Conservation (phyloP, 2,329 filamentous ascomycete genomes). For the Claviceps spartinae region DNA sequence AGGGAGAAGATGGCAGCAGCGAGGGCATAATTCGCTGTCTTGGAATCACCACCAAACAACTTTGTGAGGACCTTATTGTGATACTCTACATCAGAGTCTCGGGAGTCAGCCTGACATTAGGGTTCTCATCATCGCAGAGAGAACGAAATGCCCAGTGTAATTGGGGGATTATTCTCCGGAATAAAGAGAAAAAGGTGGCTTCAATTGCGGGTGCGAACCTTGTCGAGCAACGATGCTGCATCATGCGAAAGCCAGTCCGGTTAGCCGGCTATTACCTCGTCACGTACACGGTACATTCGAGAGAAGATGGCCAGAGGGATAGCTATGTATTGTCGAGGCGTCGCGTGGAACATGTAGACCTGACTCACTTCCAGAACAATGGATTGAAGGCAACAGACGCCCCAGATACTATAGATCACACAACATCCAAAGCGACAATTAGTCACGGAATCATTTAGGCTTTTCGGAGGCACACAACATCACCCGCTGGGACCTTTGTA, state of each 20-base stretch:
- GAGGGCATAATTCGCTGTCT: conserved; percentile 77
- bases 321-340: background rate
- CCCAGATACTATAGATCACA: conserved; percentile 50
- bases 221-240: conserved; percentile 66
- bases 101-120: conserved; percentile 8
- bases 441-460: background rate
- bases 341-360: conserved; percentile 2
- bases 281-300: background rate
- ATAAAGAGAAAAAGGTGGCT: background rate
- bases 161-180: background rate
- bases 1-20: conserved; percentile 82
- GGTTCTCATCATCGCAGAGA: conserved; percentile 5
- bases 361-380: conserved; percentile 94
- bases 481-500: background rate
- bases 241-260: background rate
- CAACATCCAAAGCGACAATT: background rate
- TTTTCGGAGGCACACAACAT: background rate
- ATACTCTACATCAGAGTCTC: conserved; percentile 52
- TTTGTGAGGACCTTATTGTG: conserved; percentile 79
- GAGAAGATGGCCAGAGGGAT: too few relatives aligned
- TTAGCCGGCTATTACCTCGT: background rate
- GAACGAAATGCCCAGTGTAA: background rate
- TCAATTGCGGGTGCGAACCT: conserved; percentile 34
- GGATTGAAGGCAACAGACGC: conserved; percentile 86
- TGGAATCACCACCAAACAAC: conserved; percentile 65